Percentiles rank a stretch among this genome's conserved stretches.
Evolutionary conservation across 2,329 filamentous ascomycete species (phyloP).

Genomic region (Exophiala bonariae): DNA sequence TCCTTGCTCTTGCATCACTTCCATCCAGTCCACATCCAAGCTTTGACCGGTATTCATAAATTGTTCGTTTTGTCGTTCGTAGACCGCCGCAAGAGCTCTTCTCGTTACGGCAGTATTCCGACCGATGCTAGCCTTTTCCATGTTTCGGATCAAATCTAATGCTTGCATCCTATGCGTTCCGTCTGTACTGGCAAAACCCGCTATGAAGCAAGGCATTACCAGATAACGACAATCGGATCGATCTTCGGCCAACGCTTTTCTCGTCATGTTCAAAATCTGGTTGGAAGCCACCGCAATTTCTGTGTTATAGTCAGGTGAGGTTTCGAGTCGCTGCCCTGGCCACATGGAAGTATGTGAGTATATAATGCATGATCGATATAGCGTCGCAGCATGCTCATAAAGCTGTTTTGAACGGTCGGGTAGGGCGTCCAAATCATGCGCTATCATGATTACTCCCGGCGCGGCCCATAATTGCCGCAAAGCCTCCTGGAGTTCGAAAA

Average conservation of each 20-base stretch:
- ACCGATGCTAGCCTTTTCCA: conserved; percentile 51
- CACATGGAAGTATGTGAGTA: conserved; percentile 58
- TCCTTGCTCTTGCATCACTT: conserved; percentile 46
- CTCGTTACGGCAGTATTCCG: conserved; percentile 48
- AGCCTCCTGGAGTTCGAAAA: conserved; percentile 38
- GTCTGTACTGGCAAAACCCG: conserved; percentile 46
- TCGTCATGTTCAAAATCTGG: conserved; percentile 47
- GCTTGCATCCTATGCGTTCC: conserved; percentile 46
- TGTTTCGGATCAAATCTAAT: conserved; percentile 48
- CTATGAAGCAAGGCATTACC: conserved; percentile 57
- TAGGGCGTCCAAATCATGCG: conserved; percentile 37
- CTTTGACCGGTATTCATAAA: conserved; percentile 40
- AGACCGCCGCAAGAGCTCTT: conserved; percentile 47
- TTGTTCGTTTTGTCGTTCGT: conserved; percentile 47
- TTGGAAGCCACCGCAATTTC: conserved; percentile 47
- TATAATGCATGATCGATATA: conserved; percentile 52
- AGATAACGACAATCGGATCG: conserved; percentile 47
- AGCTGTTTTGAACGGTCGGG: conserved; percentile 37
- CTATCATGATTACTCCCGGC: conserved; percentile 36
- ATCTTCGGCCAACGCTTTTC: conserved; percentile 39
- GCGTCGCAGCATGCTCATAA: conserved; percentile 48
- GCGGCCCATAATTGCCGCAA: conserved; percentile 41
- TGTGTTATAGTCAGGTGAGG: conserved; percentile 36
- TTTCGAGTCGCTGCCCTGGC: conserved; percentile 46
- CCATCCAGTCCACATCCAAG: conserved; percentile 52